These are phyloP conservation scores for Madurella mycetomatis DNA, from an alignment of 2,329 filamentous ascomycete species.

Conservation along the genomic window DNA sequence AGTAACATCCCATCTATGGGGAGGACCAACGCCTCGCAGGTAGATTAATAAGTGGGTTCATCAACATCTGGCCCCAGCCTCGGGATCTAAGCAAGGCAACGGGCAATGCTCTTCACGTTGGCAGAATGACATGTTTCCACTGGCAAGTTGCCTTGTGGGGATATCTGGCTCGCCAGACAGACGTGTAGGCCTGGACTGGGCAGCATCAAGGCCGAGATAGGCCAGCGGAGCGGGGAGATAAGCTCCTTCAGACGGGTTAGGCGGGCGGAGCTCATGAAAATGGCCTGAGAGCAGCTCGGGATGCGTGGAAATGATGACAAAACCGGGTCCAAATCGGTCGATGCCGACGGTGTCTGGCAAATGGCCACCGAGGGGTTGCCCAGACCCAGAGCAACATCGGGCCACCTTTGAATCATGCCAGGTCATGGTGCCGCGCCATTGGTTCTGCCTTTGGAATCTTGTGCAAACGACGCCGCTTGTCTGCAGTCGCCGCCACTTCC, in stretches of 20 bases:
- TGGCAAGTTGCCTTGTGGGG: background rate
- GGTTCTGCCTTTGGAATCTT: slow-evolving; percentile 1
- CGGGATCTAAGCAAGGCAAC: slow-evolving; percentile 2
- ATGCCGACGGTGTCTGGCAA: slow-evolving; percentile 26
- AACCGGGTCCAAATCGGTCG: slow-evolving; percentile 28
- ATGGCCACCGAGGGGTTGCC: slow-evolving; percentile 19
- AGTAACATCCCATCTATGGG: background rate
- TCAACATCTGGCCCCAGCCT: slow-evolving; percentile 11
- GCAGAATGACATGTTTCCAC: background rate
- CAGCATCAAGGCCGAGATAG: background rate
- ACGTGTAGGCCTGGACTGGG: background rate
- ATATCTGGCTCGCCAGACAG: slow-evolving; percentile 1
- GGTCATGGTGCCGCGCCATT: slow-evolving; percentile 11
- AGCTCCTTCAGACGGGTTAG: slow-evolving; percentile 17
- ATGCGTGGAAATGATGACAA: slow-evolving; percentile 24
- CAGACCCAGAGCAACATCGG: slow-evolving; percentile 19
- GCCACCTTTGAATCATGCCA: slow-evolving; percentile 26
- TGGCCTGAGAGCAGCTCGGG: slow-evolving; percentile 29
- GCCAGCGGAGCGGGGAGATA: slow-evolving; percentile 11
- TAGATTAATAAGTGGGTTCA: slow-evolving; percentile 16
- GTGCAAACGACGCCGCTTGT: background rate
- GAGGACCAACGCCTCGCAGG: background rate
- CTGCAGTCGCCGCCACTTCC: background rate
- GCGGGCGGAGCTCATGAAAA: slow-evolving; percentile 28
- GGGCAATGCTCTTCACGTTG: background rate